Evolutionary conservation across 495 filamentous ascomycete genomes (phyloP).

Genomic region (Xylaria intraflava): DNA sequence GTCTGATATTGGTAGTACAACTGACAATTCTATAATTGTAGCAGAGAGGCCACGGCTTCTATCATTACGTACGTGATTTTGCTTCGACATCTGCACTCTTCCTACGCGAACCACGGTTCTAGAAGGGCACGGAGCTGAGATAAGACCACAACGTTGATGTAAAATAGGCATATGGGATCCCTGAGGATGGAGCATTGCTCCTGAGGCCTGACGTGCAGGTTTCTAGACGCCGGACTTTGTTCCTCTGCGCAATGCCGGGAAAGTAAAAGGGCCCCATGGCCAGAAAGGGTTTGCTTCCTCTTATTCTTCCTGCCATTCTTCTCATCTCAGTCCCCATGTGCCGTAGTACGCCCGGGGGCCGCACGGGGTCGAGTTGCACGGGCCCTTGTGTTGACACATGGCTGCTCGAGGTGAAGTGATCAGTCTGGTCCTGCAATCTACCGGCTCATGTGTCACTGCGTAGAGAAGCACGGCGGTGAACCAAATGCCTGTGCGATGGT

Average conservation of each 20-base stretch:
- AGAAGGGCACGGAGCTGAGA: neutral
- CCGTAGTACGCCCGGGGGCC: neutral
- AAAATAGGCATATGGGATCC: neutral
- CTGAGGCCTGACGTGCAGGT: neutral
- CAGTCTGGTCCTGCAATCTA: constrained; percentile 3
- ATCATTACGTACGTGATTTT: neutral
- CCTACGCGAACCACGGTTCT: neutral
- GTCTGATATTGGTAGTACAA: neutral
- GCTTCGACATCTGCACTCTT: neutral
- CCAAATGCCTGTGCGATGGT: neutral
- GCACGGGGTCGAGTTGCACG: neutral
- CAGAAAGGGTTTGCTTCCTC: neutral
- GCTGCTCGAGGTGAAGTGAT: neutral
- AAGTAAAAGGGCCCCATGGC: neutral
- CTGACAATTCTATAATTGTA: neutral
- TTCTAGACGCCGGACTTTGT: neutral
- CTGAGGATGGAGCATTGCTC: neutral
- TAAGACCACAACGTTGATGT: neutral
- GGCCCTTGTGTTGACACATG: constrained; percentile 5
- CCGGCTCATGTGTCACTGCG: neutral
- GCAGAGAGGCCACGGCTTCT: neutral
- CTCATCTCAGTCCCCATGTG: neutral
- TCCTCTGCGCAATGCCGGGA: neutral
- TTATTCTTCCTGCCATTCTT: neutral
- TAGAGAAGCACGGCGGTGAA: neutral